A percentile compares a stretch with the other conserved stretches of the same genome.
These are phyloP conservation scores for Nicotiana noctiflora DNA, from an alignment of 257 asterid genomes.

Conservation along the genomic window DNA sequence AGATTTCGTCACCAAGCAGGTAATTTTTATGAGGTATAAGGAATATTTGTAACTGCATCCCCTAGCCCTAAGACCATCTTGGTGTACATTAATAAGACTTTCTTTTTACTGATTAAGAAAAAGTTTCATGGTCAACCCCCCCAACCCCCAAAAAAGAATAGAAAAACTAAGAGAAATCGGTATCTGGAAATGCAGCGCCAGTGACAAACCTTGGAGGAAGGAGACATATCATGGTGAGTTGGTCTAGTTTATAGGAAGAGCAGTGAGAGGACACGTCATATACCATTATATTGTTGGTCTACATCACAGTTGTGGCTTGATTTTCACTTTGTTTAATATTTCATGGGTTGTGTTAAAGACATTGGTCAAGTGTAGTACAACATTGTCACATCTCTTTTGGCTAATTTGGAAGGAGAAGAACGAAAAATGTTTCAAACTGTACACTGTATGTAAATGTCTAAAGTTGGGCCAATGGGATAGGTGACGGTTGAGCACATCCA, in stretches of 20 bases:
- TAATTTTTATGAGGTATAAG: not conserved
- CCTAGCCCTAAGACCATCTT: not conserved
- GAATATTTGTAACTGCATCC: not conserved
- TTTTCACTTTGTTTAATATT: not conserved
- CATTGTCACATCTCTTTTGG: not conserved
- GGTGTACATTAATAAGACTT: not conserved
- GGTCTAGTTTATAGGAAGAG: not conserved
- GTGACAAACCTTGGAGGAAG: not conserved
- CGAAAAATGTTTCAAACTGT: not conserved
- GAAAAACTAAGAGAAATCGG: not conserved
- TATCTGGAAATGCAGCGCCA: not conserved
- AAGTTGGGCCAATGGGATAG: not conserved
- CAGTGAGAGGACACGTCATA: not conserved
- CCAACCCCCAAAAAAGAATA: not conserved
- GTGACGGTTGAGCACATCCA: not conserved
- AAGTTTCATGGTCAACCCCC: not conserved
- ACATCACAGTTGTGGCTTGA: not conserved
- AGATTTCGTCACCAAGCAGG: too few relatives aligned
- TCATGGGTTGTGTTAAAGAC: not conserved
- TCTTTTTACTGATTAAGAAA: too few relatives aligned
- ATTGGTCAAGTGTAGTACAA: not conserved
- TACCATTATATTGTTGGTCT: not conserved
- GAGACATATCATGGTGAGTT: not conserved
- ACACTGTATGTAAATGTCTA: not conserved
- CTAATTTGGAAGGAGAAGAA: not conserved